Base-by-base conservation (phyloP, 345 rosid genomes). In the Hibiscus tridactylites region DNA sequence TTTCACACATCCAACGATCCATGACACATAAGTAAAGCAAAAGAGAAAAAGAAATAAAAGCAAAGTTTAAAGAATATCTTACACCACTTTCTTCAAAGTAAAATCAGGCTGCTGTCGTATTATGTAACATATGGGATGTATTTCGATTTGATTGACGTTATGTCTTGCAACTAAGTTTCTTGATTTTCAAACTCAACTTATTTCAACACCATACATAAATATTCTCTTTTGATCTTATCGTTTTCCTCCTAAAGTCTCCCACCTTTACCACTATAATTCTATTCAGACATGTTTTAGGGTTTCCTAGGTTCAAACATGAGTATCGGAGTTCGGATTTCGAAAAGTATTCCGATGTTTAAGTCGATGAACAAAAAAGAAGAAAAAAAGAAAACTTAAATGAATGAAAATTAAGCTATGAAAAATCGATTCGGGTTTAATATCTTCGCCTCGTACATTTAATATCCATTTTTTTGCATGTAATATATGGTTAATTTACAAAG, bases 101-200 rank as follows among this genome's bases (percentile, higher is more conserved):
- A 65, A 63, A 63, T 2, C 33, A 42, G 33, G 69, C 33, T 19
- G 17, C 9, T 63, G 68, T 44, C 10, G 31, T 16, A n/a, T 47
- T 44, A 17, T 58, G n/a, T 17, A 44, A 37, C 44, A 31, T 42
- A 65, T 33, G 60, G 3, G 10, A 50, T 59, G 39, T 59, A 71
- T 35, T 65, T 65, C 28, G 59, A 57, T 58, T 50, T 35, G 79
- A 77, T 61, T 77, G 80, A 73, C 39, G 73, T 58, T 73, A 13
- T 17, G 13, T 11, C 8, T 13, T 28, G 65, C 71, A 56, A 64
- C 19, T 29, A 52, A 59, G 76, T 61, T 61, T 77, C 71, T 77
- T 71, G 26, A 62, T 68, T 73, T 62, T 76, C 42, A 37, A 69
- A 56, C 9, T 62, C 66, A 61, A 56, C 26, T 19, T 33, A 29